Evolutionary conservation across 2,329 filamentous ascomycete genomes (phyloP).

Genomic region (Colletotrichum sp.): DNA sequence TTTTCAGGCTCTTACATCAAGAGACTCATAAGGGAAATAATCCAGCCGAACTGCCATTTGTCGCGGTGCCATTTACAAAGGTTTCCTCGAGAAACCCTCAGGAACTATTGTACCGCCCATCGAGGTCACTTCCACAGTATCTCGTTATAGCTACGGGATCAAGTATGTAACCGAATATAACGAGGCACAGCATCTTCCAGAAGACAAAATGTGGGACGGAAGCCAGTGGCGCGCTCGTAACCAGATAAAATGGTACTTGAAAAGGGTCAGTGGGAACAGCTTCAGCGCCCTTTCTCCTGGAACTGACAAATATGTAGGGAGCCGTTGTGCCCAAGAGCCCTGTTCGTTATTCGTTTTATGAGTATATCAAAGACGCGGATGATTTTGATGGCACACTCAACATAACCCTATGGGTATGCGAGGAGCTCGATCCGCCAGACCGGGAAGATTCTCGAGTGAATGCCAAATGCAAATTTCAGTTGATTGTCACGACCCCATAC

Average conservation of each 20-base stretch:
- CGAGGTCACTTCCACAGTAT: not conserved
- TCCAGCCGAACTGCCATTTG: not conserved
- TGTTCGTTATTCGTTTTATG: not conserved
- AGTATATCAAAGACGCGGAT: not conserved
- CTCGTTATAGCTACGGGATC: not conserved
- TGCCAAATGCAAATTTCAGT: not conserved
- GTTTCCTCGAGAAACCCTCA: not conserved
- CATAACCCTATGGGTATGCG: not conserved
- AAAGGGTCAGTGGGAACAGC: not conserved
- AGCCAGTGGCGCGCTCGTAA: not conserved
- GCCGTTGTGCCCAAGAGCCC: not conserved
- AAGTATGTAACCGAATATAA: not conserved
- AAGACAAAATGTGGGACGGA: not conserved
- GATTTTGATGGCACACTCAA: not conserved
- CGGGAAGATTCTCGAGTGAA: not conserved
- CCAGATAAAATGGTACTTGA: not conserved
- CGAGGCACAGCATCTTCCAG: rapidly evolving
- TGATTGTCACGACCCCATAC: not conserved
- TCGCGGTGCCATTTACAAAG: not conserved
- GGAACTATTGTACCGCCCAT: no score
- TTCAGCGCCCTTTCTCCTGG: not conserved
- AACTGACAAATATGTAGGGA: no score
- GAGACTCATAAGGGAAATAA: not conserved
- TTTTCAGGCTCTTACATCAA: not conserved
- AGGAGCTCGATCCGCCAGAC: not conserved